Base-by-base conservation (phyloP, 2,329 filamentous ascomycete species). In the Orbilia brochopaga region DNA sequence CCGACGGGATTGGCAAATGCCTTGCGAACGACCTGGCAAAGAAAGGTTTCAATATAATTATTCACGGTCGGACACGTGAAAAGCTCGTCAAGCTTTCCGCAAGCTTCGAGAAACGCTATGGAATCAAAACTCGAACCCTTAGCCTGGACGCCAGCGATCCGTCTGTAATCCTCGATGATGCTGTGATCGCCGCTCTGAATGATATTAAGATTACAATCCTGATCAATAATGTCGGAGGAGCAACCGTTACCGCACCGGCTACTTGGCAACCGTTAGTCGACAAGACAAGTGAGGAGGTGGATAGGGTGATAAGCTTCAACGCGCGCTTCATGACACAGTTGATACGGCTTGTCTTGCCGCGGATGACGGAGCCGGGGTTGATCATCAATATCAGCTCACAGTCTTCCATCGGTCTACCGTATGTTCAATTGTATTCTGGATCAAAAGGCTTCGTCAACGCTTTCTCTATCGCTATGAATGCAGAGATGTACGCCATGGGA, bases 1-100 rank as follows among this genome's bases (percentile, higher is more conserved):
- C 92, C 5, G 94, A 99, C 80, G 95, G 94, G 75, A 88, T 99
- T 74, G 94, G 94, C 79, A 97, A 96, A 81, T 93, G 97, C 82
- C 99, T 92, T 79, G 91, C 93, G 37, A 84, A 89, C 30, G 92
- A 97, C 79, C 88, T 99, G 64, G 92, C 94, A 21, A 83, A 86
- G 73, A 92, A 94, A 79, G 92, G 92, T 77, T 99, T 93, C 86
- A 97, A 97, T 81, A 84, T 97, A 76, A 83, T 99, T 74, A 90
- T 99, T 76, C 88, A 99, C 72, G 97, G 94, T 51, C 92, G 94
- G 77, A 97, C 94, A 15, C 85, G 90, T 75, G 90, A 90, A 42
- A 99, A 99, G 82, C 88, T 99, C 75, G 86, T 90, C 62, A 80
- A 86, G 1, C 85, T 99, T 53, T 87, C 91, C 37, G 80, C 85